A percentile compares a stretch with the other conserved stretches of the same genome.
Conservation (phyloP, 768 basidiomycete species). For the Tubosaeta brunneosetosa region DNA sequence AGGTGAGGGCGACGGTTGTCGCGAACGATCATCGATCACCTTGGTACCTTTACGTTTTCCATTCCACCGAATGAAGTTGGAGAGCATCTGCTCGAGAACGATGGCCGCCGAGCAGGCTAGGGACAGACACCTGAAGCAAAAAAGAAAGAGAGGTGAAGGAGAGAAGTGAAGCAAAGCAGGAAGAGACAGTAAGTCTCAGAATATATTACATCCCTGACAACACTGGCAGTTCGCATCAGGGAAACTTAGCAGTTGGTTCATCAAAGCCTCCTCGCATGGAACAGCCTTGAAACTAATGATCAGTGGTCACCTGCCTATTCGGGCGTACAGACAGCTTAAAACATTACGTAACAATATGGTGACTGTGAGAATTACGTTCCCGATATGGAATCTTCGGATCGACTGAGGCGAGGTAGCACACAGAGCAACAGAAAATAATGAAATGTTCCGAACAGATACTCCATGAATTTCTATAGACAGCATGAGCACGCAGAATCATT, state of each 20-base stretch:
- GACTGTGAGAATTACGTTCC: neutral
- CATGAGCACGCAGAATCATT: too few relatives aligned
- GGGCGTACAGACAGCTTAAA: neutral
- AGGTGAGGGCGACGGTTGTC: conserved; percentile 5
- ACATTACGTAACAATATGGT: neutral
- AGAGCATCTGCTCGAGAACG: conserved; percentile 15
- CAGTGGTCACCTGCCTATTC: neutral
- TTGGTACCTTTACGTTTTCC: conserved; percentile 28
- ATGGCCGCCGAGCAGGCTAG: neutral
- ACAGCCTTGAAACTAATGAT: conserved; percentile 11
- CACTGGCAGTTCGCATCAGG: conserved; percentile 19
- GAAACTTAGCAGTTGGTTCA: conserved; percentile 3
- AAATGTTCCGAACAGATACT: neutral
- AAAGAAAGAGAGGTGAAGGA: neutral
- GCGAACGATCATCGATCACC: neutral
- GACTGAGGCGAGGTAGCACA: neutral
- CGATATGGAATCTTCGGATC: neutral
- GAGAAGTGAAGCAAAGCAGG: neutral
- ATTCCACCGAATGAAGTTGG: conserved; percentile 27
- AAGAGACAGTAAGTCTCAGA: neutral
- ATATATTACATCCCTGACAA: neutral
- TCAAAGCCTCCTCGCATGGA: conserved; percentile 10
- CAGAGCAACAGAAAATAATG: neutral
- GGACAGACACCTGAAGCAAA: neutral
- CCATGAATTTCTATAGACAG: neutral